Conservation (phyloP, 1,284 basidiomycete genomes). For the Cryptococcus sp. region DNA sequence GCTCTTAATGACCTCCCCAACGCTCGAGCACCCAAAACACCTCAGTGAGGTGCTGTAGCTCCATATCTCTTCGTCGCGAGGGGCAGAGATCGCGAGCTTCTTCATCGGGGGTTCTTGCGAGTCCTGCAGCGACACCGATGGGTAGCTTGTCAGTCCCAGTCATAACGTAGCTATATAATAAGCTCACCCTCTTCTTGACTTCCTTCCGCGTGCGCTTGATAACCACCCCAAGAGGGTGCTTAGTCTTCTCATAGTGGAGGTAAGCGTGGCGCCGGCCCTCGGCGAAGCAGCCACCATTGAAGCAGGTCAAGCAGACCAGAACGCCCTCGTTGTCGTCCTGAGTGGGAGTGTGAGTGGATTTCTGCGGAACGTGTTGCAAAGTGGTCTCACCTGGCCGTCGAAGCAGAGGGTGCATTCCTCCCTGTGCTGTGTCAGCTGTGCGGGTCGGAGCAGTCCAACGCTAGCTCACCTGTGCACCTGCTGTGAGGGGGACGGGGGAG, state of each 20-base stretch:
- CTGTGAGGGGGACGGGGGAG: slow-evolving; percentile 36
- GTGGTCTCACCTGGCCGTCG: slow-evolving; percentile 69
- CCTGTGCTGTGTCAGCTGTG: slow-evolving; percentile 21
- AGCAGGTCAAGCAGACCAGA: slow-evolving; percentile 87
- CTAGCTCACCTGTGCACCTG: slow-evolving; percentile 47
- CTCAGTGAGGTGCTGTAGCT: slow-evolving; percentile 65
- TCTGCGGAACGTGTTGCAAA: background rate
- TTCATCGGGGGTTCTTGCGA: slow-evolving; percentile 81
- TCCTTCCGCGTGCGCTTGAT: slow-evolving; percentile 72
- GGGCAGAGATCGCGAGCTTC: slow-evolving; percentile 82
- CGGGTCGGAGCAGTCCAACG: background rate
- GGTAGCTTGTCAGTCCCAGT: background rate
- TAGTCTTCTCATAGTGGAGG: slow-evolving; percentile 66
- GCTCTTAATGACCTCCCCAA: slow-evolving; percentile 58
- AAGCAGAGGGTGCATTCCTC: slow-evolving; percentile 79
- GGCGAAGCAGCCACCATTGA: slow-evolving; percentile 80
- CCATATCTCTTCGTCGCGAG: slow-evolving; percentile 84
- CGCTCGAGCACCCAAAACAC: slow-evolving; percentile 66
- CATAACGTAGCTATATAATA: background rate
- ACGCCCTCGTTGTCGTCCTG: slow-evolving; percentile 73
- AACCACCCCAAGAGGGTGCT: slow-evolving; percentile 76
- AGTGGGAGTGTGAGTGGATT: slow-evolving; percentile 8
- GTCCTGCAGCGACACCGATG: slow-evolving; percentile 38
- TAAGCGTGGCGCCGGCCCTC: slow-evolving; percentile 64
- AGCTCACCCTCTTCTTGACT: slow-evolving; percentile 62